phyloP scores from a whole-genome alignment of 2,329 filamentous ascomycete species.

The Trichoderma koningii region DNA sequence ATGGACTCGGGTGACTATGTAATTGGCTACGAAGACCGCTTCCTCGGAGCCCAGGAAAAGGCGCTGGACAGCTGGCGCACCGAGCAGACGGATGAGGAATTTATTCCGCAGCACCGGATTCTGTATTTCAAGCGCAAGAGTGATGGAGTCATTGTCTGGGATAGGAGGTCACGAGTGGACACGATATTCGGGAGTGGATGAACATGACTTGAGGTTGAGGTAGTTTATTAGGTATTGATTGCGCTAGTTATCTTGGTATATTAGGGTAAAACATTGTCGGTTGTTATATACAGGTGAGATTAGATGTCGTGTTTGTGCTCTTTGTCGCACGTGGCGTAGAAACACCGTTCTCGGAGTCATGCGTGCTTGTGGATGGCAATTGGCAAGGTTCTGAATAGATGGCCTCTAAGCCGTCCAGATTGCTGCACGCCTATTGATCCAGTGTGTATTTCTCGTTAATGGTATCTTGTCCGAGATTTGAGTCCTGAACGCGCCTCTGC shows the following conservation, averaged over 20 bases:
- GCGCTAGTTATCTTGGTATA: conserved; percentile 1
- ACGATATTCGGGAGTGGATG: conserved; percentile 57
- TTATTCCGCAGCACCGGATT: conserved; percentile 66
- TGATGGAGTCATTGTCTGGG: conserved; percentile 58
- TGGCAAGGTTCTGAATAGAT: not conserved
- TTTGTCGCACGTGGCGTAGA: not conserved
- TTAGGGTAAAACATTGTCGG: not conserved
- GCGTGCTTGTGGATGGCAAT: not conserved
- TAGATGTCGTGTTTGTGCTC: not conserved
- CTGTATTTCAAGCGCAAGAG: conserved; percentile 60
- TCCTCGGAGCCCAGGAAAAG: conserved; percentile 57
- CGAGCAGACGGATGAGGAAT: conserved; percentile 66
- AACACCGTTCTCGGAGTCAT: not conserved
- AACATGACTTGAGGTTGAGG: not conserved
- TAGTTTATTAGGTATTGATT: not conserved
- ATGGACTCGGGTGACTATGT: conserved; percentile 56
- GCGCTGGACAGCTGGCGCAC: conserved; percentile 59
- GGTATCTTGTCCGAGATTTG: not conserved
- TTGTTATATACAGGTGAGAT: not conserved
- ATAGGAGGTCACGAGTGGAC: conserved; percentile 55
- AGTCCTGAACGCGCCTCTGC: too few relatives aligned
- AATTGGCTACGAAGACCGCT: conserved; percentile 64
- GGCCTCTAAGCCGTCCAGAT: not conserved
- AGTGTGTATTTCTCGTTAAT: not conserved
- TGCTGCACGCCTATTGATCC: not conserved